Evolutionary conservation across 441 rosid species (phyloP).

Genomic region (Arabidopsis hybrid): DNA sequence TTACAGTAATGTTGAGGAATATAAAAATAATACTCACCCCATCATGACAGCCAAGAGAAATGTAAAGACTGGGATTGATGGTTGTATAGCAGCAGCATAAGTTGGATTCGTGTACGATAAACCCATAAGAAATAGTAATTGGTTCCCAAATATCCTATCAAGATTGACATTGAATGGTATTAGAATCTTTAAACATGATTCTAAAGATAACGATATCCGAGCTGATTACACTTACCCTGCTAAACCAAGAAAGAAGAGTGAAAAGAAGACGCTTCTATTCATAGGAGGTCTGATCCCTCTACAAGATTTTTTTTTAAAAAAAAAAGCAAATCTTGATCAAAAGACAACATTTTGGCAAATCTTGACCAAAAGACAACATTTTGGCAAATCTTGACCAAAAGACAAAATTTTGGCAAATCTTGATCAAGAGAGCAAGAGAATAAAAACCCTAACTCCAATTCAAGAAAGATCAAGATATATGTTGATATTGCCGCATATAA

Average conservation of each 20-base stretch:
- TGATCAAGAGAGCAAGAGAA: background rate
- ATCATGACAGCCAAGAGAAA: constrained; percentile 83
- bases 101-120: constrained; percentile 95
- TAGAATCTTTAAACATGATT: background rate
- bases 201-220: background rate
- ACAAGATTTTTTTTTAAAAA: constrained; percentile 43
- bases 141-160: constrained; percentile 95
- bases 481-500: background rate
- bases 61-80: constrained; percentile 94
- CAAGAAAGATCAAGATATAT: constrained; percentile 1
- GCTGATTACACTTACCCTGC: constrained; percentile 65
- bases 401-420: background rate
- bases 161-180: constrained; percentile 34
- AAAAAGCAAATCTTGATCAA: background rate
- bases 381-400: background rate
- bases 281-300: constrained; percentile 83
- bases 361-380: background rate
- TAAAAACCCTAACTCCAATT: constrained; percentile 2
- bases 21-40: constrained; percentile 69
- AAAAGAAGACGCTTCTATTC: constrained; percentile 61
- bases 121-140: constrained; percentile 91
- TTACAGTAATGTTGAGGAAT: background rate
- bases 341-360: background rate
- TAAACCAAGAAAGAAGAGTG: constrained; percentile 88
- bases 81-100: constrained; percentile 95